Conservation (phyloP, 1,284 basidiomycete genomes). For the Irpex lacteus region DNA sequence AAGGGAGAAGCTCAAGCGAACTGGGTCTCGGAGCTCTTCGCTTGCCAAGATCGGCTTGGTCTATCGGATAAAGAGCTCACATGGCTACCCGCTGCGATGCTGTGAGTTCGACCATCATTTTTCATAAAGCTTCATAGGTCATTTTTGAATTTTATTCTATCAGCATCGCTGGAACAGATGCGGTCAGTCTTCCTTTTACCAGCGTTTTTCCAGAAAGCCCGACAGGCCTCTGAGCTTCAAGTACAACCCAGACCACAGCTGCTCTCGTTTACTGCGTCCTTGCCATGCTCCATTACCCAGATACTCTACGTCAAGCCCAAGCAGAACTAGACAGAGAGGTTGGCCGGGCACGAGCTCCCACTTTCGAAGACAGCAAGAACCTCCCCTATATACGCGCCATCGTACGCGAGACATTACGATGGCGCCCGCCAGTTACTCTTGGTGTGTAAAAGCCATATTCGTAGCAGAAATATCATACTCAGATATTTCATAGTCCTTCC, state of each 20-base stretch:
- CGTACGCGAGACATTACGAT: constrained; percentile 1
- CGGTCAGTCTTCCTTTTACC: background rate
- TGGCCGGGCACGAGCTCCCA: background rate
- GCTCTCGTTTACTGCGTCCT: background rate
- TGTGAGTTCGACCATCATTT: background rate
- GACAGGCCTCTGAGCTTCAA: background rate
- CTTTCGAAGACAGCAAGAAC: background rate
- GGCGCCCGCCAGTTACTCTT: background rate
- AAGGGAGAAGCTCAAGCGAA: background rate
- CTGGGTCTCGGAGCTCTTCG: background rate
- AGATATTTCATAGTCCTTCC: background rate
- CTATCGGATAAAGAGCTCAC: background rate
- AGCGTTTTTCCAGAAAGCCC: background rate
- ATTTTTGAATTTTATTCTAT: background rate
- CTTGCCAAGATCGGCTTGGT: background rate
- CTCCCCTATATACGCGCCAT: constrained; percentile 6
- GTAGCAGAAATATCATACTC: no score
- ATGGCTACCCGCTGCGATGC: background rate
- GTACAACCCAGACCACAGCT: background rate
- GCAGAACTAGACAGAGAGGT: constrained; percentile 3
- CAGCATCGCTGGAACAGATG: background rate
- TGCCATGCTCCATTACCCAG: constrained; percentile 3
- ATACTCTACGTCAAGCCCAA: background rate
- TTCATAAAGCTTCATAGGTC: no score
- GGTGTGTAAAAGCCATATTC: background rate